Conservation (phyloP, 257 asterid species). For the Dorcoceras hygrometricum region DNA sequence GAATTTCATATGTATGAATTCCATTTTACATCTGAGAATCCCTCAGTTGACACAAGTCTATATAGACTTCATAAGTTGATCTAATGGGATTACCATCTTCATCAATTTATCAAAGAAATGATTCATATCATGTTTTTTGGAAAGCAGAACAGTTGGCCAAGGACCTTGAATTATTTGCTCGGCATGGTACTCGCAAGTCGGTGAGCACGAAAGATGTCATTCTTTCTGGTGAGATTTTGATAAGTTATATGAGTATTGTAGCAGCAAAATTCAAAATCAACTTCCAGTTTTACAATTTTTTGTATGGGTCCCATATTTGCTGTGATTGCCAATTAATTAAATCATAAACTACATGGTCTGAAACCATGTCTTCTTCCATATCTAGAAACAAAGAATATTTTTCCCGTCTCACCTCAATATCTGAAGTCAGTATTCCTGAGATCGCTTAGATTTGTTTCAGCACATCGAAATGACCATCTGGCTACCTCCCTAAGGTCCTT, state of each 20-base stretch:
- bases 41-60: background rate
- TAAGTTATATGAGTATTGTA: background rate
- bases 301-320: no score
- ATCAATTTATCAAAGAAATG: background rate
- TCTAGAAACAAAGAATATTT: background rate
- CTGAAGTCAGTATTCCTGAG: conserved; percentile 11
- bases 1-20: no score
- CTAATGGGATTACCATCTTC: background rate
- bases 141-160: conserved; percentile 82
- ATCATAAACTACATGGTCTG: background rate
- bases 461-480: conserved; percentile 82
- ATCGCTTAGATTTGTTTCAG: conserved; percentile 39
- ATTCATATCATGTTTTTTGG: conserved; percentile 15
- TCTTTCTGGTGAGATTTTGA: conserved; percentile 58
- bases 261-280: background rate
- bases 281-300: conserved; percentile 1
- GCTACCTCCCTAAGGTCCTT: conserved; percentile 67
- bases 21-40: background rate
- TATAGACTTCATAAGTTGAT: conserved; percentile 5
- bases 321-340: conserved; percentile 1
- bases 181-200: conserved; percentile 86
- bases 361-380: background rate
- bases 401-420: conserved; percentile 9
- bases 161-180: conserved; percentile 85
- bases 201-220: conserved; percentile 96